Conservation (phyloP, 2,329 filamentous ascomycete genomes). For the Diaporthe velutina region DNA sequence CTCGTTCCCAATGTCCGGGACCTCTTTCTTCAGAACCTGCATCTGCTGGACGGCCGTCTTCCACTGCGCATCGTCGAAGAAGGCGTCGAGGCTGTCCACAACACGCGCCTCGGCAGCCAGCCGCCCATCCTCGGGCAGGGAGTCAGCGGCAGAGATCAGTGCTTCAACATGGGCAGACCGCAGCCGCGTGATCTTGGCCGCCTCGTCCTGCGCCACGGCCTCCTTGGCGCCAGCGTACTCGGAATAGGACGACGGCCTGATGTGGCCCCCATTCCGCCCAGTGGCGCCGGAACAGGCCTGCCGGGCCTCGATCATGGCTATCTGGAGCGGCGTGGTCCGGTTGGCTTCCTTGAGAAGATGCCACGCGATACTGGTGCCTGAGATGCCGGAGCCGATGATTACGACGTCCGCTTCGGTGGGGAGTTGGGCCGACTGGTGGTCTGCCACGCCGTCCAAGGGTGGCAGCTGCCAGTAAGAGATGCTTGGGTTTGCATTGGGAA, state of each 20-base stretch:
- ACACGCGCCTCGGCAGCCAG: not conserved
- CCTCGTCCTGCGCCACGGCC: not conserved
- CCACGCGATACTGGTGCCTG: not conserved
- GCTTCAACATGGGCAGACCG: not conserved
- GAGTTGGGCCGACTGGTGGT: not conserved
- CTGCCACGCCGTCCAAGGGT: not conserved
- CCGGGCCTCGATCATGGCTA: conserved; percentile 7
- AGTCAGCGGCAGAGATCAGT: not conserved
- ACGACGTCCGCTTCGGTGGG: conserved; percentile 16
- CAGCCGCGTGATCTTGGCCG: not conserved
- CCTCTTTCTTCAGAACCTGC: not conserved
- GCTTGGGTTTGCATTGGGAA: conserved; percentile 7
- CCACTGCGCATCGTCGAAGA: conserved; percentile 10
- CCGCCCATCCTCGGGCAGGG: not conserved
- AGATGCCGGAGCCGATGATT: conserved; percentile 17
- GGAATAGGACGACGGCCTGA: conserved; percentile 2
- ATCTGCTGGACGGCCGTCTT: not conserved
- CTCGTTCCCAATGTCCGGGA: not conserved
- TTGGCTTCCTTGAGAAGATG: not conserved
- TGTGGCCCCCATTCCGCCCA: conserved; percentile 5
- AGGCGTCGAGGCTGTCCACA: conserved; percentile 3
- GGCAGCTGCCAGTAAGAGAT: not conserved
- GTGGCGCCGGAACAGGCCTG: conserved; percentile 31
- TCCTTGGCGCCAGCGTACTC: not conserved
- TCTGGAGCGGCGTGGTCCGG: not conserved